Evolutionary conservation across 2,329 filamentous ascomycete genomes (phyloP).

Genomic region (Penicillium palitans): DNA sequence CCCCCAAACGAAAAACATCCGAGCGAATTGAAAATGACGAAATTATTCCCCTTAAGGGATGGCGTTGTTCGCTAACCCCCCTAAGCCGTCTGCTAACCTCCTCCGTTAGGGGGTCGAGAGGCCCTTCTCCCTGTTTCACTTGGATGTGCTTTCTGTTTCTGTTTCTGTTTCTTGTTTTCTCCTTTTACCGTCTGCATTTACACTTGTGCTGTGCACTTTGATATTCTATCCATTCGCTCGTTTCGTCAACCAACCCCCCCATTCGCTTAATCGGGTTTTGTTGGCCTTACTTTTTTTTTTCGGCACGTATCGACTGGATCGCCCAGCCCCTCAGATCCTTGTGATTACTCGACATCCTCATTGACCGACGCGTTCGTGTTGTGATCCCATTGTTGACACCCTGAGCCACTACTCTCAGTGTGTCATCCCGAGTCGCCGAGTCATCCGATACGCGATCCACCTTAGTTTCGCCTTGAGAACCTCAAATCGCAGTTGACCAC

Average conservation of each 20-base stretch:
- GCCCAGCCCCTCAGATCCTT: conserved; percentile 1
- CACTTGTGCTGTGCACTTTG: conserved; percentile 27
- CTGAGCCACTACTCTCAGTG: not conserved
- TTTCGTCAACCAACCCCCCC: conserved; percentile 8
- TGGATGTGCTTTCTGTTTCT: not conserved
- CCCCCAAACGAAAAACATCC: not conserved
- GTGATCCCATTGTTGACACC: not conserved
- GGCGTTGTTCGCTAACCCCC: conserved; percentile 6
- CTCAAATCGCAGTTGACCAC: not conserved
- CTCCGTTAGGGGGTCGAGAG: conserved; percentile 11
- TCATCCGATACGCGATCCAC: conserved; percentile 4
- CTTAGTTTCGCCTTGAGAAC: not conserved
- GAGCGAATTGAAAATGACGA: conserved; percentile 9
- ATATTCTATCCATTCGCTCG: conserved; percentile 5
- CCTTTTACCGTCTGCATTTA: not conserved
- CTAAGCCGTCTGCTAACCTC: conserved; percentile 3
- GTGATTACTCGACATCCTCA: conserved; percentile 4
- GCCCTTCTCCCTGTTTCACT: conserved; percentile 11
- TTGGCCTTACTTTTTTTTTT: not conserved
- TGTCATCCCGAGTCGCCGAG: not conserved
- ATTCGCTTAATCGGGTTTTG: conserved; percentile 1
- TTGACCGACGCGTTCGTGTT: conserved; percentile 1
- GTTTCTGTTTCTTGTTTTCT: not conserved
- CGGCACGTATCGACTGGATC: conserved; percentile 5
- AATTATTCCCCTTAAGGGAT: conserved; percentile 13